phyloP scores from a whole-genome alignment of 306 rosid genomes.

The Nissolia schottii region DNA sequence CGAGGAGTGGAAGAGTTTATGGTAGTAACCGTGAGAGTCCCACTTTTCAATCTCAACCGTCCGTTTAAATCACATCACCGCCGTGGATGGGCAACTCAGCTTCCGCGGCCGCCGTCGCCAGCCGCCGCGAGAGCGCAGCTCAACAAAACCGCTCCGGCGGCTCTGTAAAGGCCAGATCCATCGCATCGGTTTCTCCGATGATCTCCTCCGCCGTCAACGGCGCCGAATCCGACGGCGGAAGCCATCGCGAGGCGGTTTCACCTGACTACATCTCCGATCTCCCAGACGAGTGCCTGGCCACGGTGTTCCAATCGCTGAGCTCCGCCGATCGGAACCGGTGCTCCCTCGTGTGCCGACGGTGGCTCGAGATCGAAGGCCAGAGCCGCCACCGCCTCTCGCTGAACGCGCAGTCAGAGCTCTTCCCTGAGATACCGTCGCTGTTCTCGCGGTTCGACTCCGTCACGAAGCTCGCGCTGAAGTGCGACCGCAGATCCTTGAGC shows the following conservation, averaged over 20 bases:
- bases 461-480: slow-evolving; percentile 81
- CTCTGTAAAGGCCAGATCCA: slow-evolving; percentile 44
- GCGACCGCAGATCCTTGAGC: slow-evolving; percentile 84
- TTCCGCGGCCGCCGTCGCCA: slow-evolving; percentile 52
- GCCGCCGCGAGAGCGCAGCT: slow-evolving; percentile 46
- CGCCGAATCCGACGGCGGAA: neutral
- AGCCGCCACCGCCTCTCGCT: slow-evolving; percentile 90
- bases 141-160: slow-evolving; percentile 29
- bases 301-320: slow-evolving; percentile 68
- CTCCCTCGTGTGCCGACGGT: slow-evolving; percentile 87
- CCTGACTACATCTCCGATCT: slow-evolving; percentile 71
- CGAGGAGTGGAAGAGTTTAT: neutral
- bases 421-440: slow-evolving; percentile 44
- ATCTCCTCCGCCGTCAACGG: neutral
- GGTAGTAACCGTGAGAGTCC: slow-evolving; percentile 11
- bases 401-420: slow-evolving; percentile 61
- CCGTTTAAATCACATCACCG: neutral
- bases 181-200: slow-evolving; percentile 57
- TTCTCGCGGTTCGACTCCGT: slow-evolving; percentile 89
- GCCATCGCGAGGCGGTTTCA: neutral
- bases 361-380: slow-evolving; percentile 87
- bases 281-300: slow-evolving; percentile 86
- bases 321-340: slow-evolving; percentile 78
- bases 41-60: slow-evolving; percentile 24
- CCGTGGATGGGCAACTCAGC: slow-evolving; percentile 92